phyloP scores from a whole-genome alignment of 352 stramenopile species.

The Globisporangium paddicum region DNA sequence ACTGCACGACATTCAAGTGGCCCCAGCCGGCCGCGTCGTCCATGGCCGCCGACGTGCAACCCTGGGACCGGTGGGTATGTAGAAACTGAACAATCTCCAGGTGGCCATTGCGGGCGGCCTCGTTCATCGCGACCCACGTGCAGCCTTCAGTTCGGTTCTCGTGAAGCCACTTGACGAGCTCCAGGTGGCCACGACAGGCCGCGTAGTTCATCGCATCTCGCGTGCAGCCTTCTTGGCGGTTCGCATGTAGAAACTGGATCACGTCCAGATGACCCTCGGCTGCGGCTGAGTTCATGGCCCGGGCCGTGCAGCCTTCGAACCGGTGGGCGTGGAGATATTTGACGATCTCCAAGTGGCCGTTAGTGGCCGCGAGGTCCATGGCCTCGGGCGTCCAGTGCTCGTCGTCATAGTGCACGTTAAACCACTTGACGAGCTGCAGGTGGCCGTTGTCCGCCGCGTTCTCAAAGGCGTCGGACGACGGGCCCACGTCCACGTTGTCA shows the following conservation, averaged over 20 bases:
- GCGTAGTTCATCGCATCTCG: slow-evolving; percentile 15
- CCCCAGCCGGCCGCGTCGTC: slow-evolving; percentile 8
- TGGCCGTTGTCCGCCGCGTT: slow-evolving; percentile 15
- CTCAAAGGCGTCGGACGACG: slow-evolving; percentile 17
- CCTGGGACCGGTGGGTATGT: slow-evolving; percentile 1
- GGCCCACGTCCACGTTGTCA: slow-evolving; percentile 4
- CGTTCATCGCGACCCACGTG: slow-evolving; percentile 16
- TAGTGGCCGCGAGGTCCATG: slow-evolving; percentile 14
- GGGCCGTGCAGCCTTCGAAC: slow-evolving; percentile 7
- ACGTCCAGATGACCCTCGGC: slow-evolving; percentile 8
- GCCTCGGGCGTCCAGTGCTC: slow-evolving; percentile 1
- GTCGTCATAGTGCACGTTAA: slow-evolving; percentile 13
- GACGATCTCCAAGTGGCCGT: slow-evolving; percentile 13
- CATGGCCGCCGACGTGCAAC: slow-evolving; percentile 7
- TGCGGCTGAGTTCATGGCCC: slow-evolving; percentile 13
- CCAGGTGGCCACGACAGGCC: slow-evolving; percentile 4
- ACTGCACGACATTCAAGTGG: slow-evolving; percentile 9
- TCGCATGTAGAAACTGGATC: slow-evolving; percentile 10
- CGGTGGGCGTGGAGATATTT: slow-evolving; percentile 13
- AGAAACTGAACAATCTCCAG: slow-evolving; percentile 9
- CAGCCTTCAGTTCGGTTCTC: slow-evolving; percentile 15
- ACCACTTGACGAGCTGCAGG: slow-evolving; percentile 12
- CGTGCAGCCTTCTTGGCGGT: slow-evolving; percentile 11
- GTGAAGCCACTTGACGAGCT: slow-evolving; percentile 14
- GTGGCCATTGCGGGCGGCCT: slow-evolving; percentile 6